Percentiles rank a stretch among this genome's conserved stretches.
These are phyloP conservation scores for Yamadazyma membranifaciens DNA, from an alignment of 1,139 yeast genomes.

Conservation along the genomic window DNA sequence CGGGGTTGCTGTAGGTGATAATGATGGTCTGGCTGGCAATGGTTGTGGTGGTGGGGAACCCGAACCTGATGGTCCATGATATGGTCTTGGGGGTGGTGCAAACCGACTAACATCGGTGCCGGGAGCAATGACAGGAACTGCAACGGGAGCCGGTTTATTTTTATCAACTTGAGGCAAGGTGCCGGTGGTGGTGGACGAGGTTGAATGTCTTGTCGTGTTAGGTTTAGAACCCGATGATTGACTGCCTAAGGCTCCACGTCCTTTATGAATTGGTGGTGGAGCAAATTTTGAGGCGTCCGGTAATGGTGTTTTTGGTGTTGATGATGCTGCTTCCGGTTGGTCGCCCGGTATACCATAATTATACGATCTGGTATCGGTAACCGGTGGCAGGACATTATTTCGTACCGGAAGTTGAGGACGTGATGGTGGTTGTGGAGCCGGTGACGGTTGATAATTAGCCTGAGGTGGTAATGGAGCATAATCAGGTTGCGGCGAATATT, in stretches of 20 bases:
- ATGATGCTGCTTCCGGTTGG: slow-evolving; percentile 4
- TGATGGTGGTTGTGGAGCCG: slow-evolving; percentile 5
- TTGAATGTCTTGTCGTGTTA: neutral
- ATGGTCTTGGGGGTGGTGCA: slow-evolving; percentile 19
- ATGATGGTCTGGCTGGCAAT: slow-evolving; percentile 14
- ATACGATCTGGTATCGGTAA: neutral
- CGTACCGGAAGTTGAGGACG: neutral
- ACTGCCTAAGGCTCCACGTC: slow-evolving; percentile 13
- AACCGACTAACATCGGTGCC: slow-evolving; percentile 13
- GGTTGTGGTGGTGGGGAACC: neutral
- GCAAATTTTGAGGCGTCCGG: slow-evolving; percentile 42
- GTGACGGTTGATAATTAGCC: slow-evolving; percentile 2
- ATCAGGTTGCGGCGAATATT: neutral
- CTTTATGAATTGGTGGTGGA: slow-evolving; percentile 41
- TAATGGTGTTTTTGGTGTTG: slow-evolving; percentile 22
- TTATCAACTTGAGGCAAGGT: neutral
- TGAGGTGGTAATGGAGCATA: neutral
- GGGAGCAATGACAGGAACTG: slow-evolving; percentile 15
- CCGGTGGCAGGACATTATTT: neutral
- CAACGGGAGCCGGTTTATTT: slow-evolving; percentile 7
- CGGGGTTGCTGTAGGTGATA: slow-evolving; percentile 9
- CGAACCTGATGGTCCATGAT: slow-evolving; percentile 7
- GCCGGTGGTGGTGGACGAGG: neutral
- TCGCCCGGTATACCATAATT: slow-evolving; percentile 5
- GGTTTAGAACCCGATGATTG: neutral